A percentile compares a stretch with the other conserved stretches of the same genome.
phyloP scores from a whole-genome alignment of 192 early-diverging fungal genomes.

The Podila epigama region DNA sequence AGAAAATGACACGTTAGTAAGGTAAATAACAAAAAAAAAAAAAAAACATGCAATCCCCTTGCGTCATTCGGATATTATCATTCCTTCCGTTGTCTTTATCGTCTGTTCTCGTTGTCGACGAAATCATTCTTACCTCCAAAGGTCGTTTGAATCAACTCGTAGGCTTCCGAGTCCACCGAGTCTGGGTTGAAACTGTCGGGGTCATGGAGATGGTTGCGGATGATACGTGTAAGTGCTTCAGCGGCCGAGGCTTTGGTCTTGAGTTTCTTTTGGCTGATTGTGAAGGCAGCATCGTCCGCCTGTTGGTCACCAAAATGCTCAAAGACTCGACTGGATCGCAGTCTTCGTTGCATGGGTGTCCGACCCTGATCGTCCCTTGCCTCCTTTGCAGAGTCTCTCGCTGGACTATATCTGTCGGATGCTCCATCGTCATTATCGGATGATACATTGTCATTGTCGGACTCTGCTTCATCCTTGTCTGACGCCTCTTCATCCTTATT shows the following conservation, averaged over 20 bases:
- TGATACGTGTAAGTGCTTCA: constrained; percentile 22
- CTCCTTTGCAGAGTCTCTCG: constrained; percentile 7
- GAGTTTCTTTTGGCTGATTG: constrained; percentile 25
- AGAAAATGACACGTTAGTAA: too few species aligned
- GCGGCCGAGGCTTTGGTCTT: constrained; percentile 28
- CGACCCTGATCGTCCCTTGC: background rate
- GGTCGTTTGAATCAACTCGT: constrained; percentile 37
- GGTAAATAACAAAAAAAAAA: background rate
- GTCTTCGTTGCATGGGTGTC: constrained; percentile 13
- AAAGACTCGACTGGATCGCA: constrained; percentile 29
- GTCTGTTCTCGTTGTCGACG: too few species aligned
- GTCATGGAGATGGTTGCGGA: constrained; percentile 27
- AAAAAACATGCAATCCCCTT: background rate
- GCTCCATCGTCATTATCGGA: constrained; percentile 13
- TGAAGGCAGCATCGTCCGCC: constrained; percentile 14
- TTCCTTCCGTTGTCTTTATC: too few species aligned
- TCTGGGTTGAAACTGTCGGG: constrained; percentile 31
- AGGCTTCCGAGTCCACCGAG: constrained; percentile 27
- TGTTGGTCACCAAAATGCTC: constrained; percentile 11
- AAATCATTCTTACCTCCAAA: constrained; percentile 32
- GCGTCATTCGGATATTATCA: background rate
- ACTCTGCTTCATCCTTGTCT: constrained; percentile 8
- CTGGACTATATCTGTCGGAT: constrained; percentile 19
- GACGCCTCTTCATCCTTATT: constrained; percentile 14
- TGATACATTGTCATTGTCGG: too few species aligned